phyloP scores from a whole-genome alignment of 371 early-diverging fungal species.

The Actinomortierella ambigua region DNA sequence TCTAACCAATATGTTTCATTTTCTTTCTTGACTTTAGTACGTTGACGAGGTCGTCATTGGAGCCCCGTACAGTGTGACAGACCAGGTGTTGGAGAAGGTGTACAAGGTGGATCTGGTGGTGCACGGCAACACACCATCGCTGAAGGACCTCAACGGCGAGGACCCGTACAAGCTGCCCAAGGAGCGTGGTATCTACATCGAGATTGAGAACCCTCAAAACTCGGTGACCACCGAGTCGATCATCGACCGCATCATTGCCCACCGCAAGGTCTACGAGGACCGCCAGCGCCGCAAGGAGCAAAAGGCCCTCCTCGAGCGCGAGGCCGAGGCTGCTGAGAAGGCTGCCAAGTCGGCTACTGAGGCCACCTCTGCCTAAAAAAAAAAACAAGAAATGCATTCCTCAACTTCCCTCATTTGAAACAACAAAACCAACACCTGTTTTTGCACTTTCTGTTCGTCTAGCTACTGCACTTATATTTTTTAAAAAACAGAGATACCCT shows the following conservation, averaged over 20 bases:
- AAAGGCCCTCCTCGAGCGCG: constrained; percentile 69
- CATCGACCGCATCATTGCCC: constrained; percentile 86
- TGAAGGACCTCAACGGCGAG: constrained; percentile 69
- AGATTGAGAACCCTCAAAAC: constrained; percentile 75
- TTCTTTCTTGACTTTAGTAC: constrained; percentile 59
- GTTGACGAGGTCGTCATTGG: constrained; percentile 92
- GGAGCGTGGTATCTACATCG: constrained; percentile 70
- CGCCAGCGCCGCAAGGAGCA: constrained; percentile 76
- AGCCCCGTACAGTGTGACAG: constrained; percentile 85
- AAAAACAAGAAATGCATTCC: constrained; percentile 7
- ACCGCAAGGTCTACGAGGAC: constrained; percentile 74
- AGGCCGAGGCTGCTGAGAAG: constrained; percentile 69
- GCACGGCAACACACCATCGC: constrained; percentile 71
- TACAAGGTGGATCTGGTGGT: constrained; percentile 83
- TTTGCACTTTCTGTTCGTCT: too few species aligned
- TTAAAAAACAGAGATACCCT: too few species aligned
- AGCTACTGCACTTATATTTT: too few species aligned
- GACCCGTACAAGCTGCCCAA: constrained; percentile 90
- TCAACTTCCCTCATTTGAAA: not conserved
- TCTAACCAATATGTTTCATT: not conserved
- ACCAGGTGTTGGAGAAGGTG: constrained; percentile 82
- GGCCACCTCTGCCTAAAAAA: constrained; percentile 6
- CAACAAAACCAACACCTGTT: too few species aligned
- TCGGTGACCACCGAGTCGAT: constrained; percentile 85
- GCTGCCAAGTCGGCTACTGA: constrained; percentile 33